Base-by-base conservation (phyloP, 164 flowering plant species). In the Dillenia turbinata region DNA sequence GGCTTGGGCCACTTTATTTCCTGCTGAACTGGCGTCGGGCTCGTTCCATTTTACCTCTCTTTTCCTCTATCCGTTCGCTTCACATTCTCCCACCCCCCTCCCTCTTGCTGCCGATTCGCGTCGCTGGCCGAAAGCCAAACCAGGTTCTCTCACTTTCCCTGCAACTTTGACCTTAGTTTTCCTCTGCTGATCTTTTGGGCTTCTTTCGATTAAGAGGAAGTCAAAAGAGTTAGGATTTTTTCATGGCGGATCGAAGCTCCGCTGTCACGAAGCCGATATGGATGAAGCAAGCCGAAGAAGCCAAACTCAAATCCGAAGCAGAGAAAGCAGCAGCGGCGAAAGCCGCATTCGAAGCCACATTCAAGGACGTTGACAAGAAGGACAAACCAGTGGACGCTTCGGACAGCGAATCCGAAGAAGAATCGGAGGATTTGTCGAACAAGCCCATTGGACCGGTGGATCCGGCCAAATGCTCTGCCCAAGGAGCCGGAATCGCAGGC, bases 271-370 rank as follows among this genome's bases (percentile, higher is more conserved):
- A 79, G 68, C 93, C 99, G 10, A 71, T 91, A 70, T 94, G 99
- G 99, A 78, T 86, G 91, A 94, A 85, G 68, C 96, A 89, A 64
- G 97, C 96, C 3, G 97, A 94, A 71, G 97, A 91, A 69, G 99
- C 99, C 5, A 94, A 91, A 69, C 63, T 91, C 49, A 94, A 91
- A 76, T 87, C 85, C 53, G 97, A 89, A 63, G 96, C 97, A 1
- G 99, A 94, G 69, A 94, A 87, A 70, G 78, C 73, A 8, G 99
- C 99, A 0, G 97, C 97, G 1, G 99, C 99, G 0, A 95, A 92
- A 70, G 99, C 99, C 6, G 99, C 99, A 3, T 95, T 95, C 44
- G 99, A 95, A 26, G 99, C 99, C 47, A 95, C 99, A 2, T 95
- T 95, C 81, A 92, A 84, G 69, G 87, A 71, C 8, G 79, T 82